Percentiles rank a stretch among this genome's conserved stretches.
These are phyloP conservation scores for Lactarius psammicola DNA, from an alignment of 768 basidiomycete genomes.

Conservation along the genomic window DNA sequence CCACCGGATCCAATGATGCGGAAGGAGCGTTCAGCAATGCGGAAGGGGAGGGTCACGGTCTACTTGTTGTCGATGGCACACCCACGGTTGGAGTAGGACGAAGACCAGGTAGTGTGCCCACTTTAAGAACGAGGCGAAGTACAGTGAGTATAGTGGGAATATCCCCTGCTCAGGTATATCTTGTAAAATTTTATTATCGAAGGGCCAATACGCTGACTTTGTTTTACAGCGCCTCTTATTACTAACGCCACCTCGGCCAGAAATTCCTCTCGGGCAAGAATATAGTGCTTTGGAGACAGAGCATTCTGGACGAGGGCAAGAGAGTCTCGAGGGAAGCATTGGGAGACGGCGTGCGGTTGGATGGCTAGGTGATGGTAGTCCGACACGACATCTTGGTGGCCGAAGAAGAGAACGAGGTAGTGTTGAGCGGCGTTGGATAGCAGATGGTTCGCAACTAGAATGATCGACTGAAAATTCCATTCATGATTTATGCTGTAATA, in stretches of 20 bases:
- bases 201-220: slow-evolving; percentile 11
- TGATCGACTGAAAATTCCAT: neutral
- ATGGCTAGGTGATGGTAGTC: slow-evolving; percentile 15
- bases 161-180: slow-evolving; percentile 67
- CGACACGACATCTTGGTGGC: slow-evolving; percentile 2
- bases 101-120: slow-evolving; percentile 39
- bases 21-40: slow-evolving; percentile 34
- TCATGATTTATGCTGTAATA: neutral
- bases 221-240: slow-evolving; percentile 56
- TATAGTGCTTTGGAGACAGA: slow-evolving; percentile 13
- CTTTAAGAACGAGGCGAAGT: slow-evolving; percentile 53
- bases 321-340: slow-evolving; percentile 9
- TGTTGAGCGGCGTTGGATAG: slow-evolving; percentile 18
- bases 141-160: slow-evolving; percentile 62
- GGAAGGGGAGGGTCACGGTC: slow-evolving; percentile 30
- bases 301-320: slow-evolving; percentile 5
- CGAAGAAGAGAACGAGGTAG: slow-evolving; percentile 17
- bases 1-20: slow-evolving; percentile 31
- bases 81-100: slow-evolving; percentile 26
- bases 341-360: slow-evolving; percentile 18
- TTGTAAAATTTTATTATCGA: neutral
- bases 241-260: slow-evolving; percentile 59
- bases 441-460: neutral
- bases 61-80: slow-evolving; percentile 29
- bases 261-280: slow-evolving; percentile 21